Conservation (phyloP, 257 asterid genomes). For the Solanum ossicruentum region DNA sequence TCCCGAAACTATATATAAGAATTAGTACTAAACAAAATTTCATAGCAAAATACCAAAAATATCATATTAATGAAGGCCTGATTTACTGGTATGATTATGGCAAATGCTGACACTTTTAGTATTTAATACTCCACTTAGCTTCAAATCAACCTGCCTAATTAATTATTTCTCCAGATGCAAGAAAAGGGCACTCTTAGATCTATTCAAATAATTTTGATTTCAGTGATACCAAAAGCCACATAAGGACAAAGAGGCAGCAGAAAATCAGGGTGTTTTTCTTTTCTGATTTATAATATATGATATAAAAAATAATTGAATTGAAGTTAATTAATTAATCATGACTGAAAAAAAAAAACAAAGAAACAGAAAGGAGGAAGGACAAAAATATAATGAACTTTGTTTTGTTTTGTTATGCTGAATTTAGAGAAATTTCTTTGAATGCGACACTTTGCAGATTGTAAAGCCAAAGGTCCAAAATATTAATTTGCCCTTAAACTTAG, state of each 20-base stretch:
- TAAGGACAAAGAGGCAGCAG: neutral
- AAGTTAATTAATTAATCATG: neutral
- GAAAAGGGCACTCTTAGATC: neutral
- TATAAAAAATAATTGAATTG: neutral
- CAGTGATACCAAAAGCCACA: neutral
- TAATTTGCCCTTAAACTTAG: neutral
- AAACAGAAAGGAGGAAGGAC: neutral
- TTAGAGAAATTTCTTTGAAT: neutral
- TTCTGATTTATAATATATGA: neutral
- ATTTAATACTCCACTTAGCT: neutral
- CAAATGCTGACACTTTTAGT: neutral
- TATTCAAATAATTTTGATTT: neutral
- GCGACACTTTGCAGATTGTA: neutral
- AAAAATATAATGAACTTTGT: neutral
- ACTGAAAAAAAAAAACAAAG: neutral
- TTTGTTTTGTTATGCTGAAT: neutral
- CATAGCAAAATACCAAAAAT: neutral
- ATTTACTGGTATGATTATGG: neutral
- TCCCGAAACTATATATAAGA: neutral
- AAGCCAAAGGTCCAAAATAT: neutral
- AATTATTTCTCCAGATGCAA: neutral
- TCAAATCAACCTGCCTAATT: neutral
- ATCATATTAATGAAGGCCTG: neutral
- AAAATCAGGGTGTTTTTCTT: neutral
- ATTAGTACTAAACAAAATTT: rapidly evolving